These are phyloP conservation scores for Ambrosia hybrid DNA, from an alignment of 140 eudicot species.

Conservation along the genomic window DNA sequence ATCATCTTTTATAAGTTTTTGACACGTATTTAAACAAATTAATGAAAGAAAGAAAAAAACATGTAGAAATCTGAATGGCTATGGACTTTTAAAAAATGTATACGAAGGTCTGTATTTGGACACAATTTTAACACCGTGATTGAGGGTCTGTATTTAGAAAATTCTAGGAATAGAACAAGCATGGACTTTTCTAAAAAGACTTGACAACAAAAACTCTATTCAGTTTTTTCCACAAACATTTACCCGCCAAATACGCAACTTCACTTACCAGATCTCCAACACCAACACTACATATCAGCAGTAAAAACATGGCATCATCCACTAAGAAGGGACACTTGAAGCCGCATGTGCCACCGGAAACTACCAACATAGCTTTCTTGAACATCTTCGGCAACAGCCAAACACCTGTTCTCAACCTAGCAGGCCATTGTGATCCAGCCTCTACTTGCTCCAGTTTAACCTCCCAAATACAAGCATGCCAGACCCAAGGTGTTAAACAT, in stretches of 20 bases:
- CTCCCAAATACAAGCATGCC: slow-evolving; percentile 46
- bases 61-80: too few relatives aligned
- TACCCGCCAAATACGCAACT: slow-evolving; percentile 30
- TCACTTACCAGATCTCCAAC: not conserved
- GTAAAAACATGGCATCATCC: slow-evolving; percentile 37
- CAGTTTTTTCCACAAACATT: too few relatives aligned
- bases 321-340: slow-evolving; percentile 41
- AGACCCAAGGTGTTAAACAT: slow-evolving; percentile 53
- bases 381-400: slow-evolving; percentile 50
- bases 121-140: too few relatives aligned
- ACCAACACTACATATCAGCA: slow-evolving; percentile 6
- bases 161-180: not conserved
- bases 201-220: not conserved
- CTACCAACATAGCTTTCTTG: slow-evolving; percentile 64
- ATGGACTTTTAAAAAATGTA: too few relatives aligned
- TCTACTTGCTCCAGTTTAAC: slow-evolving; percentile 40
- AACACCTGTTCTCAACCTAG: slow-evolving; percentile 54
- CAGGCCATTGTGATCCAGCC: slow-evolving; percentile 57
- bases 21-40: too few relatives aligned
- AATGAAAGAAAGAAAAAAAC: too few relatives aligned
- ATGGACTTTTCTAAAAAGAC: slow-evolving; percentile 21
- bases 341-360: slow-evolving; percentile 52
- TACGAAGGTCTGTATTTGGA: too few relatives aligned
- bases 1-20: too few relatives aligned
- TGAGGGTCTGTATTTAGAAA: too few relatives aligned